Base-by-base conservation (phyloP, 2,329 filamentous ascomycete genomes). In the Mollisia scopiformis region DNA sequence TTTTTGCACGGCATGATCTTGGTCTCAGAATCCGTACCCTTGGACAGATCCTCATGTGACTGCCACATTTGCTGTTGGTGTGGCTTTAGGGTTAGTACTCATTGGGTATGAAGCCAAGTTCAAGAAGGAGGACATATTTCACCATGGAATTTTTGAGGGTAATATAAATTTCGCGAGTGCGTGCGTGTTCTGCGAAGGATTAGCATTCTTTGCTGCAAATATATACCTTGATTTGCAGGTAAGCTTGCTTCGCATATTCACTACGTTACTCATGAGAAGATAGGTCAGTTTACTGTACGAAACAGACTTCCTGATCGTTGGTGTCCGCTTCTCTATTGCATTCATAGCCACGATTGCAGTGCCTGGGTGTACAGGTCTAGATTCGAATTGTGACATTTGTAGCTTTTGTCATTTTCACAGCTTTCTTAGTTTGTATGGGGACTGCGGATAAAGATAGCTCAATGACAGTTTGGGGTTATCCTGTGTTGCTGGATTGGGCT, bases 131-230 rank as follows among this genome's bases (percentile, higher is more conserved):
- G 76, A 76, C 53, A 73, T 78, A 73, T 76, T 78, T 59, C 75
- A 78, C 59, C 75, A 79, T 61, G 73, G 71, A 1, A 71, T 78
- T 1, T 79, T 78, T 67, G 57, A 28, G 1, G 53, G 62, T n/a
- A 70, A 73, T 57, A 69, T 75, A 25, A 78, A 77, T 65, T 78
- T 78, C 58, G 25, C 72, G 19, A 70, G 78, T 55, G 67, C 74
- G 0, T 75, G 73, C 49, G 69, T 78, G 16, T 77, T 77, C 39
- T 67, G 67, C 14, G 77, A 78, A 56, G 76, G 77, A 21, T 53
- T 77, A 0, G 72, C 71, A n/a, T 78, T 79, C 62, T 78, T 78
- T 56, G 74, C 75, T 0, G 74, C 72, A 19, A 79, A 78, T 63
- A 75, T 71, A 57, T 79, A 79, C 66, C 78, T 78, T 41, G 72